A percentile compares a stretch with the other conserved stretches of the same genome.
phyloP scores from a whole-genome alignment of 129 eudicot species.

The Pittosporum tobira region DNA sequence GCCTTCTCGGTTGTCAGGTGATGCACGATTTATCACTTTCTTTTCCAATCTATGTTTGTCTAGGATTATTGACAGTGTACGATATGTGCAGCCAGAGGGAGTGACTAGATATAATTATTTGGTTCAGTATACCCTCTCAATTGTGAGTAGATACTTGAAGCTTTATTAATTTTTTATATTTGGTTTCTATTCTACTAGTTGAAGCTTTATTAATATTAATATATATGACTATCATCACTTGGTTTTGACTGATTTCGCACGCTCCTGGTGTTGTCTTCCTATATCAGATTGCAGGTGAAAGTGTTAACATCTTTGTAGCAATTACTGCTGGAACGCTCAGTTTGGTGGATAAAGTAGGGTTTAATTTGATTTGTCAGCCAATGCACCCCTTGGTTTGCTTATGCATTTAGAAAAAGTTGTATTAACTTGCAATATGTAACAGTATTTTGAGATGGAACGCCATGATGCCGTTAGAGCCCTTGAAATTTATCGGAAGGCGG shows the following conservation, averaged over 20 bases:
- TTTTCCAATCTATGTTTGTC: neutral
- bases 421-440: constrained; percentile 12
- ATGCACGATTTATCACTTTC: neutral
- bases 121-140: constrained; percentile 59
- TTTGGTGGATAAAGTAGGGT: constrained; percentile 57
- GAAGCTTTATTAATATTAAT: no score
- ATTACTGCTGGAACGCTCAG: constrained; percentile 58
- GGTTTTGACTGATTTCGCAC: no score
- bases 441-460: constrained; percentile 77
- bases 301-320: constrained; percentile 57
- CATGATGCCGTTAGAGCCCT: constrained; percentile 70
- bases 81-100: constrained; percentile 51
- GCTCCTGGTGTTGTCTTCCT: constrained; percentile 15
- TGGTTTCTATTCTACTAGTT: no score
- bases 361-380: neutral
- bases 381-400: neutral
- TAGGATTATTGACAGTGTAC: neutral
- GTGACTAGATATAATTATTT: constrained; percentile 50
- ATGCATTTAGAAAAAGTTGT: neutral
- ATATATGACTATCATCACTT: no score
- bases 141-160: constrained; percentile 30
- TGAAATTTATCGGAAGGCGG: constrained; percentile 56
- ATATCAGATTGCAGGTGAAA: constrained; percentile 64
- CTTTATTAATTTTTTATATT: neutral
- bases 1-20: constrained; percentile 67